A percentile compares a stretch with the other conserved stretches of the same genome.
Evolutionary conservation across 257 asterid species (phyloP).

Genomic region (Fraxinus cuspidata): DNA sequence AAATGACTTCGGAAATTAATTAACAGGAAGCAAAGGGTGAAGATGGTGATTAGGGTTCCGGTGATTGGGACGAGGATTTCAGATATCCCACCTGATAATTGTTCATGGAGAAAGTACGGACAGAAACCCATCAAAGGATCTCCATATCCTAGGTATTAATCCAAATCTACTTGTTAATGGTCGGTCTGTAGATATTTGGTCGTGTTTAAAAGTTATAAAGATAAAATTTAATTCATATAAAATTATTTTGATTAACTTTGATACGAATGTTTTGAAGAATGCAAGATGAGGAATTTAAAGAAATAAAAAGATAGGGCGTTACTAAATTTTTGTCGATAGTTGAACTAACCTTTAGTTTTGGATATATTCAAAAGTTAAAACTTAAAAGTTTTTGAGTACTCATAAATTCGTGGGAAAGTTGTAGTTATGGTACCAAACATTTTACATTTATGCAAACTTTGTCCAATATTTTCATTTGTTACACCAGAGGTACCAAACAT

Average conservation of each 20-base stretch:
- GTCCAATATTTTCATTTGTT: too few relatives aligned
- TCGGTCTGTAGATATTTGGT: background rate
- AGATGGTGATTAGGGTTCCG: constrained; percentile 73
- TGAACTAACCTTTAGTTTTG: background rate
- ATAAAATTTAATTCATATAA: too few relatives aligned
- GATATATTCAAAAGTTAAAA: too few relatives aligned
- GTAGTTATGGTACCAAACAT: too few relatives aligned
- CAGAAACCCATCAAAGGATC: constrained; percentile 98
- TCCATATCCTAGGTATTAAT: constrained; percentile 84
- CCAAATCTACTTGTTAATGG: background rate
- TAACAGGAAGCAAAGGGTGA: constrained; percentile 60
- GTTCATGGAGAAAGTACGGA: constrained; percentile 97
- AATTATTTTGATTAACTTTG: too few relatives aligned
- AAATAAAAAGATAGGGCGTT: background rate
- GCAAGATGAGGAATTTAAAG: too few relatives aligned
- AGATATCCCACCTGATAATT: constrained; percentile 88
- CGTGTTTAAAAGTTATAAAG: too few relatives aligned
- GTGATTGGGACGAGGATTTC: constrained; percentile 88
- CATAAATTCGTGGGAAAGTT: too few relatives aligned
- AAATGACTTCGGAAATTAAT: background rate
- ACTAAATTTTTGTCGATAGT: background rate
- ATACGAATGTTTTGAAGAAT: too few relatives aligned
- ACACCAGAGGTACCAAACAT: too few relatives aligned
- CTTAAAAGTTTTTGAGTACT: too few relatives aligned
- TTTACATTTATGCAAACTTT: too few relatives aligned